Percentiles rank a stretch among this genome's conserved stretches.
phyloP scores from a whole-genome alignment of 2,329 filamentous ascomycete species.

The Pseudogymnoascus destructans region DNA sequence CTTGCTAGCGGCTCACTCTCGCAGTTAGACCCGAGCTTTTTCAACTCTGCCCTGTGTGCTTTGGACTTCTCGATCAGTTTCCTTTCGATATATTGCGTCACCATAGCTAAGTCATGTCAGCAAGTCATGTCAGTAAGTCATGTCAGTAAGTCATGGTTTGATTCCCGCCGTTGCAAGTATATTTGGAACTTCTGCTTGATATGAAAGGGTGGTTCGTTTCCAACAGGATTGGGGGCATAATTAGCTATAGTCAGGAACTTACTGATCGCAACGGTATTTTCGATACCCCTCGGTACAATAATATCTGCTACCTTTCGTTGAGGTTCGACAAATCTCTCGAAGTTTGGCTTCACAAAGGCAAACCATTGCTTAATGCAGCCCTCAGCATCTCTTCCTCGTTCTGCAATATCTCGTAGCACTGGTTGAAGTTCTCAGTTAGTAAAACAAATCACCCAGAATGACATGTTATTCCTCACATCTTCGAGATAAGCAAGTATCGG shows the following conservation, averaged over 20 bases:
- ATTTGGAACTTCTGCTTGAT: neutral
- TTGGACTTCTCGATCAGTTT: conserved; percentile 77
- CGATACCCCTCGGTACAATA: conserved; percentile 86
- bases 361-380: conserved; percentile 99
- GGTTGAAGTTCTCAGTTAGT: conserved; percentile 1
- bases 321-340: conserved; percentile 83
- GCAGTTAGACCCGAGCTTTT: conserved; percentile 58
- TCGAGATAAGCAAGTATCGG: conserved; percentile 82
- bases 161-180: neutral
- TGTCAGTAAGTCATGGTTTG: conserved; percentile 11
- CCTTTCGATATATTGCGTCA: conserved; percentile 82
- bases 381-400: conserved; percentile 81
- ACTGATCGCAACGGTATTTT: conserved; percentile 86
- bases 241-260: conserved; percentile 22
- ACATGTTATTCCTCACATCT: conserved; percentile 47
- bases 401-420: conserved; percentile 71
- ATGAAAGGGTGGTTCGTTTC: neutral
- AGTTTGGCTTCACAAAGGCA: conserved; percentile 89
- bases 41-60: conserved; percentile 67
- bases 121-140: too few relatives aligned
- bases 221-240: neutral
- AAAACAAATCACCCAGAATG: neutral
- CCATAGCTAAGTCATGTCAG: conserved; percentile 55
- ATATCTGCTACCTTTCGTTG: conserved; percentile 83
- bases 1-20: conserved; percentile 60